Base-by-base conservation (phyloP, 345 rosid genomes). In the Murraya paniculata region DNA sequence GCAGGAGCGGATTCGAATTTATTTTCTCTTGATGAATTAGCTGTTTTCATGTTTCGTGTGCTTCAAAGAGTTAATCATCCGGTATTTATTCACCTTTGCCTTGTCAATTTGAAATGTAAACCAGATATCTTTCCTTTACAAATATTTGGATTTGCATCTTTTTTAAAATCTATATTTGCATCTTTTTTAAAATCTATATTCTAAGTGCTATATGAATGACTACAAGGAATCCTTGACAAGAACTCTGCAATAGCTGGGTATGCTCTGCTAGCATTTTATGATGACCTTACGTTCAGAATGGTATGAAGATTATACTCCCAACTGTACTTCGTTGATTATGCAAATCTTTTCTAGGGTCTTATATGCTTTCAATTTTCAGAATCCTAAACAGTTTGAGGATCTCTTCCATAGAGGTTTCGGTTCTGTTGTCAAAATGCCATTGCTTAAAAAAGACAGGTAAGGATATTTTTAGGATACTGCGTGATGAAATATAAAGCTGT, bases 201-300 rank as follows among this genome's bases (percentile, higher is more conserved):
- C 50, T 62, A 50, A 72, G 39, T 81, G 72, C 75, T 83, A 61
- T 84, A 57, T 60, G 68, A 61, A 73, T 53, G 71, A 31, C 1
- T 31, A 31, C 77, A 93, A 98, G 99, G 99, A 22, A 93, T 92
- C 86, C 94, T 95, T 74, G 99, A 95, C 85, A 93, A 91, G 81
- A 82, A 83, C 50, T 89, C 97, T 81, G 83, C 89, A 78, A 96
- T 90, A 81, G 97, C 92, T 73, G 99, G 99, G 53, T 91, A 89
- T 86, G 99, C 93, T 81, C 90, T 95, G 78, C 86, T 93, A 68
- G 90, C 93, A 97, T 95, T 95, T 82, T 91, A 93, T 85, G 92
- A 93, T 82, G 33, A 31, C 97, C 93, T 75, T 93, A 93, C 73
- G 98, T 93, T 81, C 78, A 95, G 93, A 31, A 31, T 31, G 96